These are phyloP conservation scores for Acorus gramineus DNA, from an alignment of 106 monocot genomes.

Conservation along the genomic window DNA sequence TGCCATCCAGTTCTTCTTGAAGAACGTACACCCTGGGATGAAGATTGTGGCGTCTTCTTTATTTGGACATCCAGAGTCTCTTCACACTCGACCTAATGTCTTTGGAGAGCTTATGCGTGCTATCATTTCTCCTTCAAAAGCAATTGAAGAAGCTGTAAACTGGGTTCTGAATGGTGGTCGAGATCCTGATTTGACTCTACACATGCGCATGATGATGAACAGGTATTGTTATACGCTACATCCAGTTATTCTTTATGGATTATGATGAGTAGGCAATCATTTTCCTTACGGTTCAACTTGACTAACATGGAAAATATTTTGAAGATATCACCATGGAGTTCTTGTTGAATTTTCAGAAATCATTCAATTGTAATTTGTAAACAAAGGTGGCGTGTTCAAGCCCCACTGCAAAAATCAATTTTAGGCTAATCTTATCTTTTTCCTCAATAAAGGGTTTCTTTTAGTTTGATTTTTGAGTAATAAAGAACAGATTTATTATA, in stretches of 20 bases:
- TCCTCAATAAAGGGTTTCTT: neutral
- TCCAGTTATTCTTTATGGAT: too few relatives aligned
- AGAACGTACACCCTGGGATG: conserved; percentile 83
- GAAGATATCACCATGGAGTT: too few relatives aligned
- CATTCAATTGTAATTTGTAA: too few relatives aligned
- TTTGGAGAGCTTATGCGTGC: conserved; percentile 84
- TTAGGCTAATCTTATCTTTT: too few relatives aligned
- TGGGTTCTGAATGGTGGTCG: conserved; percentile 58
- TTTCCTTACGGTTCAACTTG: too few relatives aligned
- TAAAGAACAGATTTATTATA: neutral
- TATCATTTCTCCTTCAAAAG: conserved; percentile 53
- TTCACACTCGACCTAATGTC: conserved; percentile 63
- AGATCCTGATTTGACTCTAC: conserved; percentile 68
- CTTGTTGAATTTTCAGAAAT: too few relatives aligned
- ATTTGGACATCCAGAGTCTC: conserved; percentile 44
- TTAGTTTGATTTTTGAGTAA: neutral
- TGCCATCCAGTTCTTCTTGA: conserved; percentile 83
- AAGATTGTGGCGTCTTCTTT: conserved; percentile 48
- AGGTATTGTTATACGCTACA: conserved; percentile 27
- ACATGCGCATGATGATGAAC: conserved; percentile 94
- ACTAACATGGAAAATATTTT: too few relatives aligned
- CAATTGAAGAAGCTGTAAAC: conserved; percentile 46
- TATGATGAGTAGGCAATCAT: too few relatives aligned
- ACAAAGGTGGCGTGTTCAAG: too few relatives aligned
- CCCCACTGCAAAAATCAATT: too few relatives aligned